These are phyloP conservation scores for Xerocomellus intermedius DNA, from an alignment of 768 basidiomycete species.

Conservation along the genomic window DNA sequence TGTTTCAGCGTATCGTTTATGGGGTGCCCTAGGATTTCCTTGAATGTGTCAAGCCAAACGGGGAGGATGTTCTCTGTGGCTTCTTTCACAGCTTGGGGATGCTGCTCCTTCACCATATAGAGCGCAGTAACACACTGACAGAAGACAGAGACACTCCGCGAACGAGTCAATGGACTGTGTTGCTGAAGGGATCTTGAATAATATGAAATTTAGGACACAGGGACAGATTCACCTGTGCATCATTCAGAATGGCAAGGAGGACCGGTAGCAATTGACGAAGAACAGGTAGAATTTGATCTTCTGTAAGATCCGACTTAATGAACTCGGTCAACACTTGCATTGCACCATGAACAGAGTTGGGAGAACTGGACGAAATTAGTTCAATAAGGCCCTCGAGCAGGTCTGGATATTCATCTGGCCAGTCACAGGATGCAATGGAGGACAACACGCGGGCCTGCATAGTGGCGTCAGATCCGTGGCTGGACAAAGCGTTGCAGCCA, in stretches of 20 bases:
- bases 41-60: slow-evolving; percentile 90
- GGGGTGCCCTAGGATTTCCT: slow-evolving; percentile 66
- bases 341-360: slow-evolving; percentile 86
- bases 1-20: slow-evolving; percentile 56
- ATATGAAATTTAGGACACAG: neutral
- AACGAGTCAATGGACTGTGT: slow-evolving; percentile 78
- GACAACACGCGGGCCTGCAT: slow-evolving; percentile 83
- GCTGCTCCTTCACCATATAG: slow-evolving; percentile 94
- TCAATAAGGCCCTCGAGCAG: slow-evolving; percentile 74
- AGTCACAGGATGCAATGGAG: slow-evolving; percentile 86
- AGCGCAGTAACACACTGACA: slow-evolving; percentile 85
- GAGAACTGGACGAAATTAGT: slow-evolving; percentile 70
- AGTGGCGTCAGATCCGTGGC: slow-evolving; percentile 13
- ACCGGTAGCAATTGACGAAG: slow-evolving; percentile 88
- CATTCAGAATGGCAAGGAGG: slow-evolving; percentile 75
- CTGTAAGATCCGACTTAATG: slow-evolving; percentile 87
- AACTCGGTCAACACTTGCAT: slow-evolving; percentile 97
- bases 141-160: slow-evolving; percentile 85
- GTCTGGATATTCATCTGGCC: slow-evolving; percentile 95
- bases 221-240: slow-evolving; percentile 53
- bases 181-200: slow-evolving; percentile 36
- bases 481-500: slow-evolving; percentile 7
- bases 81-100: slow-evolving; percentile 82
- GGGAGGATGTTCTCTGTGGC: slow-evolving; percentile 80
- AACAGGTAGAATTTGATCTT: slow-evolving; percentile 92